phyloP scores from a whole-genome alignment of 495 filamentous ascomycete species.

The Neurospora intermedia region DNA sequence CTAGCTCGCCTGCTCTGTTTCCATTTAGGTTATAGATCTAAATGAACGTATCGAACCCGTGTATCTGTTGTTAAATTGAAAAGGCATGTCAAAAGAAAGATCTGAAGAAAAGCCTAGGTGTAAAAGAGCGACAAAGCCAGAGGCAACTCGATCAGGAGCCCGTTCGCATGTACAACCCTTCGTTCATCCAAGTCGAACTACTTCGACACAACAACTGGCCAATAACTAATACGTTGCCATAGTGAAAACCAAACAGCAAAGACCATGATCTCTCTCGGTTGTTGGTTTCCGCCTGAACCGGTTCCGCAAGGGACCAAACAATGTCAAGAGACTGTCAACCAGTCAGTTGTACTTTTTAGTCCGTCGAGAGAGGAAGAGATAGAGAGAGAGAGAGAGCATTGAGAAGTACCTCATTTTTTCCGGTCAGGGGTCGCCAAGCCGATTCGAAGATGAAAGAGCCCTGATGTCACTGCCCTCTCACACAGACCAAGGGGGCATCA shows the following conservation, averaged over 20 bases:
- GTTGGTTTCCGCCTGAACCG: background rate
- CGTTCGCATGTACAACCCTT: background rate
- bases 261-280: background rate
- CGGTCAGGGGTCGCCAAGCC: background rate
- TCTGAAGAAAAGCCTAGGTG: background rate
- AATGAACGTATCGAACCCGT: background rate
- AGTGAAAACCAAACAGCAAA: background rate
- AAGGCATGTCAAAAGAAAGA: background rate
- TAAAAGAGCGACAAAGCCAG: background rate
- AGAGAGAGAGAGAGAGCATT: background rate
- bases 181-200: background rate
- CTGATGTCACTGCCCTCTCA: background rate
- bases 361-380: background rate
- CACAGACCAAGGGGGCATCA: background rate
- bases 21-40: background rate
- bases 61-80: background rate
- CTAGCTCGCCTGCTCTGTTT: background rate
- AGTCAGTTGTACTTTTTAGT: background rate
- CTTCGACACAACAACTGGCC: background rate
- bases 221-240: background rate
- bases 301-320: background rate
- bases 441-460: background rate
- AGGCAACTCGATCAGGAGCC: background rate
- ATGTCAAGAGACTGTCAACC: background rate
- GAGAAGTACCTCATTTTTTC: background rate